These are phyloP conservation scores for Agaricus sinodeliciosus DNA, from an alignment of 768 basidiomycete genomes.

Conservation along the genomic window DNA sequence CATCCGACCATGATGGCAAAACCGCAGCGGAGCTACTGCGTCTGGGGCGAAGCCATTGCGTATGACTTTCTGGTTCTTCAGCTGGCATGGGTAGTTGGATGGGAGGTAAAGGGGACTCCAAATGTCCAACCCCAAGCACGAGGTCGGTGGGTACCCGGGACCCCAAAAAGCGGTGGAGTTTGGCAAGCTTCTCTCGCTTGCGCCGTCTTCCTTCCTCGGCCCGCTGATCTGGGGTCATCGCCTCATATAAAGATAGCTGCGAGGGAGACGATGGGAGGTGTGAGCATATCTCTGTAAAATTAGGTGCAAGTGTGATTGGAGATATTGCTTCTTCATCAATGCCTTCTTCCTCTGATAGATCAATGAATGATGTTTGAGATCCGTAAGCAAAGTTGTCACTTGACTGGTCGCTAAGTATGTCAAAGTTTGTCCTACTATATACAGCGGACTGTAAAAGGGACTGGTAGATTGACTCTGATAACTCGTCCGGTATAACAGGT, in stretches of 20 bases:
- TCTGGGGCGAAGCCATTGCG: slow-evolving; percentile 41
- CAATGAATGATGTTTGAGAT: slow-evolving; percentile 51
- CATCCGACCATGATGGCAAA: slow-evolving; percentile 43
- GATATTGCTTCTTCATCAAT: slow-evolving; percentile 25
- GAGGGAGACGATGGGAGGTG: slow-evolving; percentile 30
- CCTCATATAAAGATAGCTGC: slow-evolving; percentile 41
- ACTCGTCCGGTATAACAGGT: slow-evolving; percentile 43
- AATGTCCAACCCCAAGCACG: slow-evolving; percentile 44
- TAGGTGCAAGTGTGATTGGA: slow-evolving; percentile 21
- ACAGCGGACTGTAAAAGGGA: slow-evolving; percentile 15
- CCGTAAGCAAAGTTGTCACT: not conserved
- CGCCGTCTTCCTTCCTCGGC: slow-evolving; percentile 58
- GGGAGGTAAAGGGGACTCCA: slow-evolving; percentile 15
- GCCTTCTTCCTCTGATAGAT: slow-evolving; percentile 61
- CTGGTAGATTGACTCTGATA: slow-evolving; percentile 15
- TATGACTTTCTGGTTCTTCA: slow-evolving; percentile 21
- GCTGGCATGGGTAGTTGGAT: slow-evolving; percentile 1
- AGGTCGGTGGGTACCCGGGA: slow-evolving; percentile 69
- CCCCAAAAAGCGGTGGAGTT: slow-evolving; percentile 82
- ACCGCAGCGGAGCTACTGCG: slow-evolving; percentile 48
- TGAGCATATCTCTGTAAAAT: slow-evolving; percentile 14
- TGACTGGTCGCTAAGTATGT: slow-evolving; percentile 11
- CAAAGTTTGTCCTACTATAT: slow-evolving; percentile 11
- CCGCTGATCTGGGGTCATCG: slow-evolving; percentile 42
- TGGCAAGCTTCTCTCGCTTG: slow-evolving; percentile 73